Conservation (phyloP, 2,329 filamentous ascomycete species). For the Metarhizium brunneum region DNA sequence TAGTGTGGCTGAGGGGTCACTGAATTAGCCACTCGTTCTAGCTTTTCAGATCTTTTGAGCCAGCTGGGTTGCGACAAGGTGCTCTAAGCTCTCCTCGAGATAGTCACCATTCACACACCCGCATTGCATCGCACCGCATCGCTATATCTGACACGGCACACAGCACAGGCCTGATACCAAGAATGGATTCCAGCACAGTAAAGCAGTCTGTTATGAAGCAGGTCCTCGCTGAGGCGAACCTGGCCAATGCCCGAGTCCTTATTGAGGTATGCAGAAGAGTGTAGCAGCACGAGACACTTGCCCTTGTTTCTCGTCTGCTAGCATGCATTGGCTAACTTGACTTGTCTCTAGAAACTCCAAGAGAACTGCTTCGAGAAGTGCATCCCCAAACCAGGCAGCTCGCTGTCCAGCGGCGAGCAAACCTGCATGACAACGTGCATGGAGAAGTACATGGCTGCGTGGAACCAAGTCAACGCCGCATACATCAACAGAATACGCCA, state of each 20-base stretch:
- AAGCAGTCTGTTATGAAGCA: slow-evolving; percentile 58
- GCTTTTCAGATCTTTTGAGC: neutral
- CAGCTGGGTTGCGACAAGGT: neutral
- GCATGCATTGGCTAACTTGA: slow-evolving; percentile 5
- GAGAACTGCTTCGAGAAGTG: slow-evolving; percentile 75
- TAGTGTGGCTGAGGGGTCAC: neutral
- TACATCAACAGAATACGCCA: slow-evolving; percentile 57
- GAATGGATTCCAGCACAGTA: slow-evolving; percentile 49
- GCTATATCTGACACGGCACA: neutral
- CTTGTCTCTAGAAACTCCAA: slow-evolving; percentile 57
- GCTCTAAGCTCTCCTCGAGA: neutral
- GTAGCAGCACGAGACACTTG: slow-evolving; percentile 1
- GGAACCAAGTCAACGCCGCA: slow-evolving; percentile 63
- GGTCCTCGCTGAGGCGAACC: slow-evolving; percentile 53
- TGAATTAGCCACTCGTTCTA: neutral
- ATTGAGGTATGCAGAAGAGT: slow-evolving; percentile 47
- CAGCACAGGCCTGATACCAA: neutral
- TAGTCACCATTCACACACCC: neutral
- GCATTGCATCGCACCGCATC: neutral
- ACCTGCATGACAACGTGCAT: slow-evolving; percentile 68
- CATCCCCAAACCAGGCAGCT: slow-evolving; percentile 58
- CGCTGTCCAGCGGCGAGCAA: slow-evolving; percentile 58
- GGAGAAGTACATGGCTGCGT: slow-evolving; percentile 76
- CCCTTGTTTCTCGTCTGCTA: neutral
- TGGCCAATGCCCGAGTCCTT: slow-evolving; percentile 59